Evolutionary conservation across 768 basidiomycete species (phyloP).

Genomic region (Trametes cingulata): DNA sequence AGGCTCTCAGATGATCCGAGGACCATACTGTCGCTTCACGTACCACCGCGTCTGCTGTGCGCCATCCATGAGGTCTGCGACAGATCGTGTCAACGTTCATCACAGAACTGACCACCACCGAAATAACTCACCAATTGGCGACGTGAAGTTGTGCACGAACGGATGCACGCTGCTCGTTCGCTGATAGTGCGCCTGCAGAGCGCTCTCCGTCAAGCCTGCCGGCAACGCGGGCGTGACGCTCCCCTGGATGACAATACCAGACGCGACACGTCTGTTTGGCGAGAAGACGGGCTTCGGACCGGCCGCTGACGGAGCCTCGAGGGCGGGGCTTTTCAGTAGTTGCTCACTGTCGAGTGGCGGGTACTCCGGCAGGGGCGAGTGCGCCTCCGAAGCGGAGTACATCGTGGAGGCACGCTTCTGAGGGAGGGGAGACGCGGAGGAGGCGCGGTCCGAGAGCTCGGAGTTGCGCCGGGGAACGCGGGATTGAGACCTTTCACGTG

Average conservation of each 20-base stretch:
- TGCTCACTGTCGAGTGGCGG: constrained; percentile 5
- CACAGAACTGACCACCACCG: not conserved
- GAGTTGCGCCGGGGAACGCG: constrained; percentile 19
- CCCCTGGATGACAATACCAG: constrained; percentile 25
- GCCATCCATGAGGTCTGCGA: constrained; percentile 20
- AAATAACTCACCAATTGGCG: constrained; percentile 58
- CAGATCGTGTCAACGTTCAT: not conserved
- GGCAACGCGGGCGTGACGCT: constrained; percentile 22
- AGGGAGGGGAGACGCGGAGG: not conserved
- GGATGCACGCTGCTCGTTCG: constrained; percentile 39
- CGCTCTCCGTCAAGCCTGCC: constrained; percentile 40
- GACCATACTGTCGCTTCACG: constrained; percentile 12
- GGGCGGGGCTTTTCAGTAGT: not conserved
- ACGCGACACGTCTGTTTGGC: constrained; percentile 29
- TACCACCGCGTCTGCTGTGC: constrained; percentile 17
- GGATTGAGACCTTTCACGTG: constrained; percentile 18
- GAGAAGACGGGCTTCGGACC: constrained; percentile 22
- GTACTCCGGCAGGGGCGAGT: constrained; percentile 1
- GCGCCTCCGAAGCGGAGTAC: constrained; percentile 8
- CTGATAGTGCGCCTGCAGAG: constrained; percentile 44
- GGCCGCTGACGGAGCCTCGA: not conserved
- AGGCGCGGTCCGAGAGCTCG: constrained; percentile 15
- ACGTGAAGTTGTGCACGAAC: constrained; percentile 64
- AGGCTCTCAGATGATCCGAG: not conserved
- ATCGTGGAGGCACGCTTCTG: constrained; percentile 11